Percentiles rank a stretch among this genome's conserved stretches.
Evolutionary conservation across 2,329 filamentous ascomycete genomes (phyloP).

Genomic region (Aplosporella prunicola): DNA sequence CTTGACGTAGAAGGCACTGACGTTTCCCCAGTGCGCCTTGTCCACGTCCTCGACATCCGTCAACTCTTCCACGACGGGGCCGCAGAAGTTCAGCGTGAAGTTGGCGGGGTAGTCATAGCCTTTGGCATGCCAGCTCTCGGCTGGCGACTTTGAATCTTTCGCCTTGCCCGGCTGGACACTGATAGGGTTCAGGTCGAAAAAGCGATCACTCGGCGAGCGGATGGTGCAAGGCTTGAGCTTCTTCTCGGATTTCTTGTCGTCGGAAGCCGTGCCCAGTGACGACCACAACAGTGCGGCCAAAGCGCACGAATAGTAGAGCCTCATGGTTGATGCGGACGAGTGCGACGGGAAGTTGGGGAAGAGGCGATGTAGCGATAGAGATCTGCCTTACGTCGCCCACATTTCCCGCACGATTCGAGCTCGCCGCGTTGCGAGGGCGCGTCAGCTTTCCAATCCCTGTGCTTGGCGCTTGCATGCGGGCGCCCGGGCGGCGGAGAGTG

Average conservation of each 20-base stretch:
- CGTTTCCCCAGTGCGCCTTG: conserved; percentile 55
- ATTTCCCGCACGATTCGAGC: no score
- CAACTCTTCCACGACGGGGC: conserved; percentile 58
- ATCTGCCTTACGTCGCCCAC: conserved; percentile 9
- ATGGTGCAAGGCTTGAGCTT: conserved; percentile 51
- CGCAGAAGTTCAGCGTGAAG: conserved; percentile 78
- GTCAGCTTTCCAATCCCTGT: no score
- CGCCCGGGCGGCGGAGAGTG: no score
- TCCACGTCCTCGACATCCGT: conserved; percentile 56
- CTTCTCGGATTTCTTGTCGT: conserved; percentile 34
- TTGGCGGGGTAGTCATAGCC: conserved; percentile 72
- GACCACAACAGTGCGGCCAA: conserved; percentile 25
- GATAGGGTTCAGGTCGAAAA: conserved; percentile 54
- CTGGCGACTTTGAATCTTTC: conserved; percentile 44
- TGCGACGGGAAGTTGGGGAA: conserved; percentile 1
- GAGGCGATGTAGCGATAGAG: background rate
- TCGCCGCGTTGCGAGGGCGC: no score
- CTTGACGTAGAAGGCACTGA: conserved; percentile 67
- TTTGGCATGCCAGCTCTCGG: conserved; percentile 53
- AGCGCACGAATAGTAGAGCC: conserved; percentile 19
- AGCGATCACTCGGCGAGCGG: conserved; percentile 50
- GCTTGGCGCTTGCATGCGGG: no score
- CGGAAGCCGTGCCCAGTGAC: conserved; percentile 25
- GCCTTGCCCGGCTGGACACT: conserved; percentile 39
- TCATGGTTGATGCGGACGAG: conserved; percentile 15